A percentile compares a stretch with the other conserved stretches of the same genome.
These are phyloP conservation scores for Herpomyces periplanetae DNA, from an alignment of 2,329 filamentous ascomycete genomes.

Conservation along the genomic window DNA sequence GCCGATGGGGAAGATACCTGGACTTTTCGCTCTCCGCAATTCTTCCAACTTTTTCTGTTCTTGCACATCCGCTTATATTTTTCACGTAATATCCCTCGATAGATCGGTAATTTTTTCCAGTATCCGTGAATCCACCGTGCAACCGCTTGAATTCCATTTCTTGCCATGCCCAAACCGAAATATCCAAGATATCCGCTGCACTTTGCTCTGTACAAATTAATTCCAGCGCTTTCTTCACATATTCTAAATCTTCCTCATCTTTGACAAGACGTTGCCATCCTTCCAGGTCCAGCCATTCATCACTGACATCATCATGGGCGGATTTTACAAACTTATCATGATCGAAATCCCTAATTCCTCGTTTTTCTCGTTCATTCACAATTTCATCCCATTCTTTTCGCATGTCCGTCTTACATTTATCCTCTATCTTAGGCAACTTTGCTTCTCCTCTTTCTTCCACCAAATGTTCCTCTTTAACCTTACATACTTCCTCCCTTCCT, in stretches of 20 bases:
- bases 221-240: constrained; percentile 14
- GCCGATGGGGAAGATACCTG: constrained; percentile 84
- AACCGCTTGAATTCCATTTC: constrained; percentile 30
- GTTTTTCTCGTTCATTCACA: too few species aligned
- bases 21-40: constrained; percentile 92
- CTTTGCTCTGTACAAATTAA: too few species aligned
- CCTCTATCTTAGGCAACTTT: too few species aligned
- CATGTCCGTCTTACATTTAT: too few species aligned
- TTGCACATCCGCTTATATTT: constrained; percentile 44
- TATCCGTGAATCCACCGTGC: constrained; percentile 15
- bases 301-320: constrained; percentile 22
- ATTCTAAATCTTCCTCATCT: constrained; percentile 22
- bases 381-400: too few species aligned
- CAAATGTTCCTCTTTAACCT: too few species aligned
- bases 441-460: too few species aligned
- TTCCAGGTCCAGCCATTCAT: constrained; percentile 23
- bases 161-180: constrained; percentile 24
- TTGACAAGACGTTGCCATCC: constrained; percentile 27
- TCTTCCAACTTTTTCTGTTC: constrained; percentile 74
- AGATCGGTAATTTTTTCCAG: too few species aligned
- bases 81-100: constrained; percentile 39
- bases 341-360: too few species aligned
- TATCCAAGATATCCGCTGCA: constrained; percentile 14
- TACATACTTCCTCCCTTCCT: too few species aligned
- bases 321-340: too few species aligned